Evolutionary conservation across 2,329 filamentous ascomycete genomes (phyloP), one percentile per base, ranked within the genome.

Genomic region (Thyridium curvatum): DNA sequence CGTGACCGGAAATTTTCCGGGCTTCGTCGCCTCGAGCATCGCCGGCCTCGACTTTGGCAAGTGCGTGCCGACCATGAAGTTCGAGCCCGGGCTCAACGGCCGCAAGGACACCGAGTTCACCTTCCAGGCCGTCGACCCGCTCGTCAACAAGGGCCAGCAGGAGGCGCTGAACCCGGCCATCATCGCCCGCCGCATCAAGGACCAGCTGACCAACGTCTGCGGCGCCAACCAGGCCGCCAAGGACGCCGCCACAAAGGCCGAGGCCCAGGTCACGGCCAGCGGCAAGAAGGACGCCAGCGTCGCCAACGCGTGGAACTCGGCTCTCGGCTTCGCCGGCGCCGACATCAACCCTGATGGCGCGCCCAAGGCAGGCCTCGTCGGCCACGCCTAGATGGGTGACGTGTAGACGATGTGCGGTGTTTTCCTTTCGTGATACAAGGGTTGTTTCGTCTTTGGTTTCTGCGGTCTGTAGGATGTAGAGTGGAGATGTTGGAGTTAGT

Each of bases 81-180:
- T 76, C 55, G 66, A 74, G 45, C 71, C 69, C 41, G 78, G 77
- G 14, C 71, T 76, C 26, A 64, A 68, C 61, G 72, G 71, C 30
- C 76, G 79, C 41, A 61, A 68, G 12, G 67, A 68, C 15, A 67
- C 64, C 40, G 80, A 83, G 59, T 78, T 73, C 60, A 83, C 81
- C 37, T 86, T 85, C 73, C 77, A 82, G 58, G 73, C 82, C 37
- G 72, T 72, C 35, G 81, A 85, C 54, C 63, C 75, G 8, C 61
- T 74, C 14, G 72, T 82, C 41, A 72, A 76, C 46, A 64, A 77
- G 53, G 74, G 74, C 37, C 80, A 85, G 60, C 61, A 78, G 51
- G 81, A 84, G 54, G 79, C 80, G 8, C 66, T 84, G 34, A 84
- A 85, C 73, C 80, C 80, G 41, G 75, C 77, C 65, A 85, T 85